Evolutionary conservation across 2,329 filamentous ascomycete genomes (phyloP), one percentile per base, ranked within the genome.

Genomic region (Alternaria ethzedia): DNA sequence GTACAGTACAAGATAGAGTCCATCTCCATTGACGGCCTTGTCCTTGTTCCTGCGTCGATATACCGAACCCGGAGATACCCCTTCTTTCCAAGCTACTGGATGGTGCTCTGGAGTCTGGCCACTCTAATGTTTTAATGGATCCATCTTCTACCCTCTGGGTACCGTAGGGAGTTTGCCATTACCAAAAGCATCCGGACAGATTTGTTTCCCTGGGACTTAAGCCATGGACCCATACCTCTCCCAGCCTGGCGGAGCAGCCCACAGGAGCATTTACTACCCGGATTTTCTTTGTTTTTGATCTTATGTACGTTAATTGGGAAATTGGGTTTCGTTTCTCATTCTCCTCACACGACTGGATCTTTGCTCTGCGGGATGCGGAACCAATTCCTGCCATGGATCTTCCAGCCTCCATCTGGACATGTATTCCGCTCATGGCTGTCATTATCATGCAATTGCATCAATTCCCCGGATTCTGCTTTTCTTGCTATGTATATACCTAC

Each of bases 41-140:
- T 65, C 54, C 68, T 70, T 70, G 56, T 78, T 74, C 62, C 68
- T 70, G 69, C 71, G 70, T 75, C 70, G 70, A 74, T 74, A 63
- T 68, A 64, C 67, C 61, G 67, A 70, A 64, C 70, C 75, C 68
- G 75, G 75, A 78, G 75, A 79, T 78, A 79, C 75, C 77, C 76
- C 54, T 68, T 74, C 64, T 68, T 70, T 63, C 60, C 61, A 61
- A 61, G 59, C 68, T 75, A 73, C 68, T 71, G 71, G 76, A 75
- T 68, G 69, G 67, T 68, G 68, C 66, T 72, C 68, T 75, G 74
- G 74, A 74, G 70, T 74, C 70, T 69, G 67, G 71, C 69, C 65
- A 66, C 59, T 54, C 64, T 70, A 66, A 59, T 70, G 67, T 63
- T 71, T 70, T 73, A 69, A 75, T 73, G 66, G 68, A 68, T 52